Evolutionary conservation across 805 yeast genomes (phyloP), one percentile per base, ranked within the genome.

Genomic region (Starmerella cellae): DNA sequence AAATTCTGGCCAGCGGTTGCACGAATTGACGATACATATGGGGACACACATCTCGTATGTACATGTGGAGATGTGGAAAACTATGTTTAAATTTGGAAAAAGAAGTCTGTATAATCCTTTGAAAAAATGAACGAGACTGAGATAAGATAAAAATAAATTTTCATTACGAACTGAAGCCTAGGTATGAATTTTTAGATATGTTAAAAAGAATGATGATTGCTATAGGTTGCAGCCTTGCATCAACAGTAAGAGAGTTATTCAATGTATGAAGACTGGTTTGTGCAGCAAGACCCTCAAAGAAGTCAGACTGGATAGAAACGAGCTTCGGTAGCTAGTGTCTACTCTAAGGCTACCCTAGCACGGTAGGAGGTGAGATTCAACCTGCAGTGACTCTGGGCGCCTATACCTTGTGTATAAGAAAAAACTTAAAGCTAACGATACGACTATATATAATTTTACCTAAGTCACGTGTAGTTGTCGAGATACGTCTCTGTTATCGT

Each of bases 1-100:
- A 91, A 91, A 64, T 81, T 85, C 60, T 91, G 98, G 98, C 97
- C 98, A 30, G 70, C 85, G 0, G 96, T 87, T 35, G 73, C 94
- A 10, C 76, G 98, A 62, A 72, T 88, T 42, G 94, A 91, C 60
- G 98, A 91, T 59, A 80, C 93, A 3, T 88, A 79, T 55, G 98
- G 98, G 51, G 98, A 91, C 60, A 68, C 79, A 71, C 78, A 91
- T 64, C 70, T 88, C 62, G 68, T 87, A 62, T 91, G 98, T 67
- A 85, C 95, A 21, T 88, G 98, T 45, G 69, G 64, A 37, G 47
- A 49, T n/a, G 55, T 52, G 11, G 56, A 55, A 28, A 50, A 41
- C 35, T 45, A 50, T 34, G 49, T 37, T 9, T 39, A 37, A 36
- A n/a, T n/a, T n/a, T n/a, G n/a, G n/a, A n/a, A n/a, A n/a, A n/a